phyloP scores from a whole-genome alignment of 1,139 yeast genomes.

The Eremothecium cymbalariae region DNA sequence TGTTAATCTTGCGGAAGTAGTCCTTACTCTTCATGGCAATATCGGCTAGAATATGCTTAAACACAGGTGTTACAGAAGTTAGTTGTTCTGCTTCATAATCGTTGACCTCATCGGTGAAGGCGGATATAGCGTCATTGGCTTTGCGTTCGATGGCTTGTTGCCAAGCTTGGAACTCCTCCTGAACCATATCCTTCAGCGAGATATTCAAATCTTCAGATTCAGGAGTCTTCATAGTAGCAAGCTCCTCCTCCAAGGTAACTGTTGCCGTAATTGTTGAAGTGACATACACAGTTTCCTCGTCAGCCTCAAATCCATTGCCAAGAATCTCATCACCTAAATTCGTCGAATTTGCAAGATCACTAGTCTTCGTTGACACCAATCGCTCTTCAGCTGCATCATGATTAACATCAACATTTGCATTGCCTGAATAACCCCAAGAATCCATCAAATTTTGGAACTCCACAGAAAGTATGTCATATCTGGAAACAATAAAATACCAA shows the following conservation, averaged over 20 bases:
- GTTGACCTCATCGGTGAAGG: slow-evolving; percentile 26
- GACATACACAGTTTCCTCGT: slow-evolving; percentile 1
- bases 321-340: background rate
- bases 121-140: slow-evolving; percentile 12
- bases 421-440: too few species aligned
- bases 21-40: slow-evolving; percentile 39
- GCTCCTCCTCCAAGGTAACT: slow-evolving; percentile 11
- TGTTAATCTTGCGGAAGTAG: slow-evolving; percentile 42
- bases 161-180: slow-evolving; percentile 20
- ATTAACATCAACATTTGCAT: slow-evolving; percentile 7
- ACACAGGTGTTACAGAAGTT: slow-evolving; percentile 32
- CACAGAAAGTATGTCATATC: too few species aligned
- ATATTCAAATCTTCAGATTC: slow-evolving; percentile 9
- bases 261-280: slow-evolving; percentile 19
- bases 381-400: slow-evolving; percentile 1
- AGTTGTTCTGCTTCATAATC: slow-evolving; percentile 35
- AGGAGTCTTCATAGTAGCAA: slow-evolving; percentile 8
- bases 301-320: background rate
- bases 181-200: slow-evolving; percentile 15
- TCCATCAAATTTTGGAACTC: background rate
- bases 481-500: too few species aligned
- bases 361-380: too few species aligned
- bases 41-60: slow-evolving; percentile 38
- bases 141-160: slow-evolving; percentile 16
- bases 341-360: background rate